Conservation (phyloP, 1,284 basidiomycete genomes). For the Volvariella surrecta region DNA sequence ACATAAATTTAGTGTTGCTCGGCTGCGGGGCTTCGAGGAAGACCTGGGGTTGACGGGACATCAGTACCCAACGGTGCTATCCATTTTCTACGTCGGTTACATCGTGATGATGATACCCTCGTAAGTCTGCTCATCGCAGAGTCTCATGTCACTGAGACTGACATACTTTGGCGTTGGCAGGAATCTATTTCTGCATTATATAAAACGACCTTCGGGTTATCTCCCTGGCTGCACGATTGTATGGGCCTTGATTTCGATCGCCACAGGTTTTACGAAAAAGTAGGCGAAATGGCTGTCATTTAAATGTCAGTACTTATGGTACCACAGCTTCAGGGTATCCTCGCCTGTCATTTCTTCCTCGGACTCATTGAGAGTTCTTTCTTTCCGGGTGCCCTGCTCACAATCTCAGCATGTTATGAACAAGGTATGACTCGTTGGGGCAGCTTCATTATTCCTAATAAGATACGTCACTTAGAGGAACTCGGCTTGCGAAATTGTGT, state of each 20-base stretch:
- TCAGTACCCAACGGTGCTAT: constrained; percentile 16
- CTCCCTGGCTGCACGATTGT: constrained; percentile 15
- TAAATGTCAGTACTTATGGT: not conserved
- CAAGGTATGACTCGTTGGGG: constrained; percentile 8
- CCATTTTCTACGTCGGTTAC: constrained; percentile 18
- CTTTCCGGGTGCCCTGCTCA: constrained; percentile 28
- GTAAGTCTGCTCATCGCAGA: constrained; percentile 10
- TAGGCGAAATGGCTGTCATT: constrained; percentile 1
- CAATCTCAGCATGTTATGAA: constrained; percentile 28
- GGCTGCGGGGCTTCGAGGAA: constrained; percentile 17
- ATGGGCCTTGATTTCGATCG: constrained; percentile 17
- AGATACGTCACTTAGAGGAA: constrained; percentile 11
- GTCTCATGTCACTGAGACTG: not conserved
- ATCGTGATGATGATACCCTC: constrained; percentile 21
- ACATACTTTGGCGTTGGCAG: too few relatives aligned
- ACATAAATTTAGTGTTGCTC: constrained; percentile 13
- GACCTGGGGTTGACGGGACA: constrained; percentile 15
- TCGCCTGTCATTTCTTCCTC: constrained; percentile 31
- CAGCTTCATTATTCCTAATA: not conserved
- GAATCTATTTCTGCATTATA: constrained; percentile 19
- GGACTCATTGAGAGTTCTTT: constrained; percentile 34
- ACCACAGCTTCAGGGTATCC: constrained; percentile 20
- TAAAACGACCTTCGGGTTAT: constrained; percentile 17
- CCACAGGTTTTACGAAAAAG: constrained; percentile 15
- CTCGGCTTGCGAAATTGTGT: constrained; percentile 23